Evolutionary conservation across 1,284 basidiomycete species (phyloP), one percentile per base, ranked within the genome.

Genomic region (Earliella scabrosa): DNA sequence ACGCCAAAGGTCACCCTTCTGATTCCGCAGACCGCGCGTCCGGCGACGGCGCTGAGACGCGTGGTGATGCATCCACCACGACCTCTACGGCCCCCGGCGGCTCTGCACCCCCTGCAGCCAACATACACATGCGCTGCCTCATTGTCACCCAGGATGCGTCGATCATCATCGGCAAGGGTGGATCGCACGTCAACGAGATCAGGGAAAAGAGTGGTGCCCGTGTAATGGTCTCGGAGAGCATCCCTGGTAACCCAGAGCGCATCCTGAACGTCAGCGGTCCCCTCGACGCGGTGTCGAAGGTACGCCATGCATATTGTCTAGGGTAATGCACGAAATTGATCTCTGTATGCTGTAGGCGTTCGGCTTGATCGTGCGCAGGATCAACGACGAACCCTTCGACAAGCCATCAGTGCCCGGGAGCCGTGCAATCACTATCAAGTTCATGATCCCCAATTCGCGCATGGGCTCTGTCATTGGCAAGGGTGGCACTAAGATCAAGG

Each of bases 381-480:
- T 99, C 77, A 99, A 99, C 72, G 97, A 99, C 72, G 97, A 99
- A 73, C 97, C 97, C 1, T 98, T 97, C 72, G 97, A 98, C 70
- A 90, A 94, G 52, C 93, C 97, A 10, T 99, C 97, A 26, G 92
- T 99, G 6, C 97, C 97, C 40, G 97, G 97, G 53, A 97, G 95
- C 67, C 87, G 97, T 56, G 96, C 97, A 23, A 97, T 98, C 53
- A 99, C 97, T 24, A 98, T 99, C 81, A 97, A 98, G 75, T 98
- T 97, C 73, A 98, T 99, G 87, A 97, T 99, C 50, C 97, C 97
- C 64, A 98, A 99, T 77, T 97, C 95, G 16, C 90, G 97, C 58
- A 99, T 99, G 97, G 97, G 97, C 34, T 97, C 95, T 32, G 95
- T 99, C 58, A 99, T 99, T 68, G 97, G 97, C 59, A 98, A 97